These are phyloP conservation scores for Aspergillus tanneri DNA, from an alignment of 2,329 filamentous ascomycete species.

Conservation along the genomic window DNA sequence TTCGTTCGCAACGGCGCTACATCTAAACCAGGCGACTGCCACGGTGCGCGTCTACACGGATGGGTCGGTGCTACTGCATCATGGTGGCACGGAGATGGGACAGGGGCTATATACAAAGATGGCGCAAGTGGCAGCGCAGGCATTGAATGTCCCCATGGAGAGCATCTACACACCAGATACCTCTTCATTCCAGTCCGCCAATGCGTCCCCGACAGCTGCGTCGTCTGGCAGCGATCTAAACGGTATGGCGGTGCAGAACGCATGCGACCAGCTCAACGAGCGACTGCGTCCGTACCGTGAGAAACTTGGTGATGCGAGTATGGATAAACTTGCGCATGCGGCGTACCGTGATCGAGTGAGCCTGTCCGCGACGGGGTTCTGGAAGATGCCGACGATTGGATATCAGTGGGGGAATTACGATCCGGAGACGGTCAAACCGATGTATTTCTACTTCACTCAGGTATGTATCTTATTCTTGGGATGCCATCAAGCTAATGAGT, in stretches of 20 bases:
- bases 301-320: conserved; percentile 69
- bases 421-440: conserved; percentile 57
- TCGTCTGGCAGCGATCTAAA: conserved; percentile 27
- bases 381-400: conserved; percentile 94
- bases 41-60: conserved; percentile 24
- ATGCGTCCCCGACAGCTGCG: conserved; percentile 27
- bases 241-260: conserved; percentile 26
- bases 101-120: conserved; percentile 30
- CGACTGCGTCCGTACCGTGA: conserved; percentile 80
- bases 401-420: conserved; percentile 79
- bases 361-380: conserved; percentile 90
- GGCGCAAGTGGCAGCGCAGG: conserved; percentile 25
- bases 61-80: conserved; percentile 24
- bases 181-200: conserved; percentile 23
- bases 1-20: conserved; percentile 27
- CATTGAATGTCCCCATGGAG: conserved; percentile 19
- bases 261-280: conserved; percentile 64
- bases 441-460: conserved; percentile 99
- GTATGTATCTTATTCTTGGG: conserved; percentile 35
- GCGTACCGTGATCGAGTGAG: conserved; percentile 97
- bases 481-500: not conserved
- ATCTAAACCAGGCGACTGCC: conserved; percentile 27
- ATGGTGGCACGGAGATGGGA: conserved; percentile 29
- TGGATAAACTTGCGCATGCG: conserved; percentile 84
- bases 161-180: conserved; percentile 23